Conservation (phyloP, 306 rosid species). For the Quercus bicolor region DNA sequence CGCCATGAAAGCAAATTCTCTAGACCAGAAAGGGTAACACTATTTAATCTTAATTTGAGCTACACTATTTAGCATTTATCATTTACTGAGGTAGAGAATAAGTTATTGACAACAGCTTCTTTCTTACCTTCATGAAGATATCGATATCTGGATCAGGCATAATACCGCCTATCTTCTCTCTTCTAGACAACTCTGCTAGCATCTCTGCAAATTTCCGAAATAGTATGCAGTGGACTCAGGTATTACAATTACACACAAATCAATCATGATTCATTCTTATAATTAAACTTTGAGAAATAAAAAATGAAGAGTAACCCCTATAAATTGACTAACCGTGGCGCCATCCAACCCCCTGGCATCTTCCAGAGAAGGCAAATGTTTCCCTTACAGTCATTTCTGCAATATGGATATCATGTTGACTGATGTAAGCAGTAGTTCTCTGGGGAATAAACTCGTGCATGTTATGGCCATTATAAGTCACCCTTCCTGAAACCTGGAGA, state of each 20-base stretch:
- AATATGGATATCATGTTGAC: constrained; percentile 46
- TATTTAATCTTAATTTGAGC: no score
- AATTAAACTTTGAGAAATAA: no score
- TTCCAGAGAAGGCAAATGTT: constrained; percentile 49
- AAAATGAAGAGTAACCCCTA: no score
- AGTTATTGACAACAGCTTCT: not conserved
- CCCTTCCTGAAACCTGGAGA: constrained; percentile 32
- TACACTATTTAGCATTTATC: no score
- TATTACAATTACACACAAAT: no score
- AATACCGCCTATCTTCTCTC: constrained; percentile 40
- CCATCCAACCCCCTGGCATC: constrained; percentile 51
- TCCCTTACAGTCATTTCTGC: constrained; percentile 55
- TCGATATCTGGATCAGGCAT: constrained; percentile 53
- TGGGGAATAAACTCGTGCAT: constrained; percentile 43
- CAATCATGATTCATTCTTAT: no score
- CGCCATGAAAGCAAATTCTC: no score
- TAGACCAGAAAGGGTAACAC: no score
- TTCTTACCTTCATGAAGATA: constrained; percentile 45
- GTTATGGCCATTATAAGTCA: constrained; percentile 45
- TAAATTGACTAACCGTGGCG: constrained; percentile 30
- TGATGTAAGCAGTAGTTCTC: constrained; percentile 46
- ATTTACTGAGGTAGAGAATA: no score
- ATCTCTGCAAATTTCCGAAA: constrained; percentile 27
- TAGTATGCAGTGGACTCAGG: not conserved
- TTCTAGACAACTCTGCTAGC: constrained; percentile 43